A percentile compares a stretch with the other conserved stretches of the same genome.
Evolutionary conservation across 768 basidiomycete species (phyloP).

Genomic region (Rhodotorula babjevae): DNA sequence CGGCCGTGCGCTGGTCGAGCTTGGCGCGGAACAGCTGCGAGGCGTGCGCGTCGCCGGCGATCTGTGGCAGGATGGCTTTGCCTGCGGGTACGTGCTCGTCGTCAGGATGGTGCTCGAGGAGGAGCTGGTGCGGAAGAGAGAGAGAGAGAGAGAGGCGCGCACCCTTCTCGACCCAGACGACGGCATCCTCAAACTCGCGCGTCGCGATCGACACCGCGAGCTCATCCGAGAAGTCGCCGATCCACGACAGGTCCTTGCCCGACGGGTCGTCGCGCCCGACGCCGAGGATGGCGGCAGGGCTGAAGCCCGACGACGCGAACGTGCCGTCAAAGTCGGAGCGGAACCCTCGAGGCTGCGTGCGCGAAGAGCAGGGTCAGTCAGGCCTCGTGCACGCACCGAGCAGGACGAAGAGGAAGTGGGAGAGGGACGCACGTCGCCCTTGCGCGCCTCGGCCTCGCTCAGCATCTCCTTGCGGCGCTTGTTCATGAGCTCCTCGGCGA

Average conservation of each 20-base stretch:
- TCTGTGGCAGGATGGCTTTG: slow-evolving; percentile 48
- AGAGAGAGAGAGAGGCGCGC: slow-evolving; percentile 8
- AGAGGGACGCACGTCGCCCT: slow-evolving; percentile 35
- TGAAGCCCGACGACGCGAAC: slow-evolving; percentile 26
- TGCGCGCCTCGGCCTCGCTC: slow-evolving; percentile 67
- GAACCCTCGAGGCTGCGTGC: slow-evolving; percentile 13
- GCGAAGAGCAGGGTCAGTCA: neutral
- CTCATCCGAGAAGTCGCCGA: slow-evolving; percentile 85
- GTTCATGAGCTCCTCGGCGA: slow-evolving; percentile 82
- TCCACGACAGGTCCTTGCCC: slow-evolving; percentile 78
- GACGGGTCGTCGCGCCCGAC: slow-evolving; percentile 62
- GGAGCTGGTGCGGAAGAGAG: too few species aligned
- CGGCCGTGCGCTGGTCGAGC: slow-evolving; percentile 37
- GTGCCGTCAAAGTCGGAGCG: slow-evolving; percentile 32
- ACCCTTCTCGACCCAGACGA: slow-evolving; percentile 80
- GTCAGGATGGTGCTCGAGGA: neutral
- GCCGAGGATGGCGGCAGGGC: slow-evolving; percentile 26
- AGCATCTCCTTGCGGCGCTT: slow-evolving; percentile 77
- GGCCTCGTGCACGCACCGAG: neutral
- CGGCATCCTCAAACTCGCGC: slow-evolving; percentile 80
- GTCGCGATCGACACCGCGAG: slow-evolving; percentile 84
- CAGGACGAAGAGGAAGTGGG: neutral
- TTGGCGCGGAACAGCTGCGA: slow-evolving; percentile 37
- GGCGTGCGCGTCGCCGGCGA: slow-evolving; percentile 34
- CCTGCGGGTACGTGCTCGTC: slow-evolving; percentile 47